A percentile compares a stretch with the other conserved stretches of the same genome.
Conservation (phyloP, 257 asterid species). For the Nicotiana tomentosiformis region DNA sequence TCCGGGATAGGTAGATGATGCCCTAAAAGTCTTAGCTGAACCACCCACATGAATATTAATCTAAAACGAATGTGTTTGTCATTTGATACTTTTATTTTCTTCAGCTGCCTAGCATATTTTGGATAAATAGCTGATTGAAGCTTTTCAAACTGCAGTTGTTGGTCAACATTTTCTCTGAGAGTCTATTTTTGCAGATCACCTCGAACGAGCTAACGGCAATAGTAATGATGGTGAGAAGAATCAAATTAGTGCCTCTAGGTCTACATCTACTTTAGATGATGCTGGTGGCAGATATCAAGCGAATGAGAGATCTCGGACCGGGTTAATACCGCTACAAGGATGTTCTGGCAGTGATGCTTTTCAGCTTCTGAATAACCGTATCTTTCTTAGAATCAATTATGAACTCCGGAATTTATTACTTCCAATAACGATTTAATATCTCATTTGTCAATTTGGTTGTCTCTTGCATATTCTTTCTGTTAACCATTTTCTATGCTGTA, state of each 20-base stretch:
- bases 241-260: conserved; percentile 38
- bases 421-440: not conserved
- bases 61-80: not conserved
- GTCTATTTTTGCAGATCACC: conserved; percentile 44
- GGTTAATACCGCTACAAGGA: conserved; percentile 59
- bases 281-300: conserved; percentile 38
- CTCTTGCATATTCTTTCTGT: not conserved
- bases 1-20: not conserved
- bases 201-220: conserved; percentile 51
- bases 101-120: not conserved
- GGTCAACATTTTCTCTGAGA: conserved; percentile 1
- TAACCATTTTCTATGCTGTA: not conserved
- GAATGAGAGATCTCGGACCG: conserved; percentile 32
- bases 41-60: not conserved
- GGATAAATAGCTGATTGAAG: not conserved
- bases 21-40: not conserved
- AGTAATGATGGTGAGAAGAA: conserved; percentile 56
- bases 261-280: conserved; percentile 42
- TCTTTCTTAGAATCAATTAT: conserved; percentile 18
- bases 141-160: not conserved
- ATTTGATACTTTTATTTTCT: not conserved
- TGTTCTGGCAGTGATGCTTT: conserved; percentile 66
- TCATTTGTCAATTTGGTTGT: not conserved
- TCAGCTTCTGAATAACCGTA: conserved; percentile 67
- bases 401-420: not conserved